Evolutionary conservation across 2,329 filamentous ascomycete species (phyloP).

Genomic region (Arthrocladium fulminans): DNA sequence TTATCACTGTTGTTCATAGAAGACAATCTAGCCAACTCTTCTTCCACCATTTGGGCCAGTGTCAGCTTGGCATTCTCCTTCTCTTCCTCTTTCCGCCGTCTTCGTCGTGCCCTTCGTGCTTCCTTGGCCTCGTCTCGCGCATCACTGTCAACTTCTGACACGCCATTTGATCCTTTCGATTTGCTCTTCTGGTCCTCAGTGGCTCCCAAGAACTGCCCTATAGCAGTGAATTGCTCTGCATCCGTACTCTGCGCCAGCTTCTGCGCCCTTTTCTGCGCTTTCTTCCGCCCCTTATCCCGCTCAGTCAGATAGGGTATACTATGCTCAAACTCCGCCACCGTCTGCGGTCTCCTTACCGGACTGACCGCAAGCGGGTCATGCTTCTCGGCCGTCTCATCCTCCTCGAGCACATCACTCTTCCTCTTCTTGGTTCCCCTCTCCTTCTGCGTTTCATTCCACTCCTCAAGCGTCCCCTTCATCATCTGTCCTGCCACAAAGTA

Average conservation of each 20-base stretch:
- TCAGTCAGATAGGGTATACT: neutral
- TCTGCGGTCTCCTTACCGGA: neutral
- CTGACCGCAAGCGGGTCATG: neutral
- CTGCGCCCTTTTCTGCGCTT: conserved; percentile 8
- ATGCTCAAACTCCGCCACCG: neutral
- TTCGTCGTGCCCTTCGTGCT: conserved; percentile 17
- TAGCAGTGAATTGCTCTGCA: conserved; percentile 18
- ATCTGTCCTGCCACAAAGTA: conserved; percentile 77
- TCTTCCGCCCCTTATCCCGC: conserved; percentile 13
- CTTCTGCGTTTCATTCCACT: conserved; percentile 14
- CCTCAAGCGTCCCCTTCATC: conserved; percentile 57
- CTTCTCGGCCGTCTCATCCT: neutral
- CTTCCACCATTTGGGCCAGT: conserved; percentile 3
- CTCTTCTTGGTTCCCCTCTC: conserved; percentile 10
- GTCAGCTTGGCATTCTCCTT: neutral
- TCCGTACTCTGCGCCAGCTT: conserved; percentile 11
- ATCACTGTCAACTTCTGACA: neutral
- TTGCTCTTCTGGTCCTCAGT: conserved; percentile 12
- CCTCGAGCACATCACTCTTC: conserved; percentile 19
- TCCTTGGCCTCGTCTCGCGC: conserved; percentile 17
- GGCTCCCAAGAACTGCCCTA: conserved; percentile 17
- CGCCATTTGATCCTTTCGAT: conserved; percentile 4
- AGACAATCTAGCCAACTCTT: conserved; percentile 4
- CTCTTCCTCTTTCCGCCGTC: conserved; percentile 14
- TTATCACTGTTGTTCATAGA: conserved; percentile 5